Evolutionary conservation across 129 eudicot species (phyloP).

Genomic region (Sambucus nigra): DNA sequence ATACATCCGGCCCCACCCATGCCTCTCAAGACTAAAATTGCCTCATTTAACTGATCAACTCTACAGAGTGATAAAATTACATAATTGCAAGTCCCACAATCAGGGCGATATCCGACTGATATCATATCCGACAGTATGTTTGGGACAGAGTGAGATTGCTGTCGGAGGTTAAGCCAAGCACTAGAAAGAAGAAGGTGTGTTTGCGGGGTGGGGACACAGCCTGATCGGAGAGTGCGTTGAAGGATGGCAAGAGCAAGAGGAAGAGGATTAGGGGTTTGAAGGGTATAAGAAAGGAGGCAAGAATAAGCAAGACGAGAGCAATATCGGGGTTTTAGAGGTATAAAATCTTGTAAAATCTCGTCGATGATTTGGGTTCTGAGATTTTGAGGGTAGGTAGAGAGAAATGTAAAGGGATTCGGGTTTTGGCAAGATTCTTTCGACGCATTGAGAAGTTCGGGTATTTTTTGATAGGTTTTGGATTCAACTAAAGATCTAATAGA

Average conservation of each 20-base stretch:
- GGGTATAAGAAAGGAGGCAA: conserved; percentile 49
- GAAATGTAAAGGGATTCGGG: conserved; percentile 55
- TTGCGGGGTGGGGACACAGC: conserved; percentile 61
- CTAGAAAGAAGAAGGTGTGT: conserved; percentile 52
- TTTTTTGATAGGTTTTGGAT: conserved; percentile 34
- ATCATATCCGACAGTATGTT: conserved; percentile 46
- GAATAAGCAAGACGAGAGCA: conserved; percentile 36
- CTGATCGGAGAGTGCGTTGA: conserved; percentile 68
- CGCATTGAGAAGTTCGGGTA: conserved; percentile 33
- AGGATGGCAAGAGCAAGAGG: conserved; percentile 57
- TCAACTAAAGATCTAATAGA: conserved; percentile 43
- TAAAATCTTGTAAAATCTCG: conserved; percentile 50
- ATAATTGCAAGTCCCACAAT: conserved; percentile 64
- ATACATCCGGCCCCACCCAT: conserved; percentile 60
- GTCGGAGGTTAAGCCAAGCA: conserved; percentile 52
- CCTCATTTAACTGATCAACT: conserved; percentile 54
- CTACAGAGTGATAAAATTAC: conserved; percentile 61
- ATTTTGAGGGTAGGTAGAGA: conserved; percentile 23
- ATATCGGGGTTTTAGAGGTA: conserved; percentile 54
- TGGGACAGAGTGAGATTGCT: conserved; percentile 25
- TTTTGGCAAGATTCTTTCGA: conserved; percentile 19
- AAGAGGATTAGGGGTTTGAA: conserved; percentile 41
- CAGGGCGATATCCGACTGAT: conserved; percentile 56
- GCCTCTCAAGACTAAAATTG: conserved; percentile 41
- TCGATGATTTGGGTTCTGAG: conserved; percentile 40